phyloP scores from a whole-genome alignment of 2,329 filamentous ascomycete species.

The Aspergillus tubingensis region DNA sequence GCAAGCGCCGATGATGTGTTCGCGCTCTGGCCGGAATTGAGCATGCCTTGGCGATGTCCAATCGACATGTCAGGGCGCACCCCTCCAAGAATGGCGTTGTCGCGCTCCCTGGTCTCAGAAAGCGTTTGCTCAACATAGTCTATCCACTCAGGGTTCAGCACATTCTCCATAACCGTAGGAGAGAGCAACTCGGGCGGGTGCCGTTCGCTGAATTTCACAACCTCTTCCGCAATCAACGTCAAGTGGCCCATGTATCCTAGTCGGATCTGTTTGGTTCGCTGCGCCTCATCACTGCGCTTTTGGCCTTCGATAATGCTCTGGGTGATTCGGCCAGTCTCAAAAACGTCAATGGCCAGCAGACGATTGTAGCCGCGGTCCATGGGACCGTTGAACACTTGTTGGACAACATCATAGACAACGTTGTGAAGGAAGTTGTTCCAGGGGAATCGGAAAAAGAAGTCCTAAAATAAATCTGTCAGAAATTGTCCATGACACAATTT shows the following conservation, averaged over 20 bases:
- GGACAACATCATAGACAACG: slow-evolving; percentile 97
- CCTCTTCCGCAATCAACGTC: slow-evolving; percentile 95
- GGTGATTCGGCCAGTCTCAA: slow-evolving; percentile 86
- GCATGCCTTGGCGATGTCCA: slow-evolving; percentile 70
- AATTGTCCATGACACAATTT: background rate
- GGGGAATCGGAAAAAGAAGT: slow-evolving; percentile 97
- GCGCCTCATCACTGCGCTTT: slow-evolving; percentile 79
- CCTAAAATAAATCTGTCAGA: slow-evolving; percentile 52
- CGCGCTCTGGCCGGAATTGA: slow-evolving; percentile 60
- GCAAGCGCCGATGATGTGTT: slow-evolving; percentile 69
- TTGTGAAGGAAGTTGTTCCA: slow-evolving; percentile 99
- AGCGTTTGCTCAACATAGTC: slow-evolving; percentile 92
- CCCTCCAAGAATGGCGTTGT: slow-evolving; percentile 96
- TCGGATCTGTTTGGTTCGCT: slow-evolving; percentile 80
- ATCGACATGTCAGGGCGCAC: slow-evolving; percentile 89
- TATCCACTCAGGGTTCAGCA: slow-evolving; percentile 88
- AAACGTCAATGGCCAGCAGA: slow-evolving; percentile 84
- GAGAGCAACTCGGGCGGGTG: slow-evolving; percentile 87
- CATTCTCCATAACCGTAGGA: slow-evolving; percentile 78
- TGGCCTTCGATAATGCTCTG: slow-evolving; percentile 91
- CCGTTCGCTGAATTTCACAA: slow-evolving; percentile 96
- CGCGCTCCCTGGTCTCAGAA: slow-evolving; percentile 88
- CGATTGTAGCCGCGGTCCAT: slow-evolving; percentile 97
- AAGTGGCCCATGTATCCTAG: slow-evolving; percentile 98
- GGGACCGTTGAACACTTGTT: slow-evolving; percentile 97